Percentiles rank a stretch among this genome's conserved stretches.
These are phyloP conservation scores for Tetracentron sinense DNA, from an alignment of 164 flowering plant genomes.

Conservation along the genomic window DNA sequence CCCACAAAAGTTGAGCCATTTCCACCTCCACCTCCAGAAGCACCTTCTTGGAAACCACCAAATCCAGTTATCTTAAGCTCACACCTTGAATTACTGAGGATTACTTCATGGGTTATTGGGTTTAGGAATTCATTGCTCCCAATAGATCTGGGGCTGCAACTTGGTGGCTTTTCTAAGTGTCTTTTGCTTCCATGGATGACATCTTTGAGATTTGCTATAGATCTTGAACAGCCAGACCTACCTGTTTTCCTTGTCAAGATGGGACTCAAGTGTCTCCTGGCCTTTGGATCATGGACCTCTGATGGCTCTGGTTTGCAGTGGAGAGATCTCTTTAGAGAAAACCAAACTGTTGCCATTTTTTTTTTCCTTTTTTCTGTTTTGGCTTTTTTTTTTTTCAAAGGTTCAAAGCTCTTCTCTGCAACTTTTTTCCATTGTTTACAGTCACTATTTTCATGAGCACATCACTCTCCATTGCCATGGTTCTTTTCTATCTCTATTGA, in stretches of 20 bases:
- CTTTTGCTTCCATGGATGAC: slow-evolving; percentile 90
- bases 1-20: slow-evolving; percentile 62
- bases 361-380: slow-evolving; percentile 7
- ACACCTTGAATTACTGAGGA: slow-evolving; percentile 75
- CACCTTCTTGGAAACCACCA: slow-evolving; percentile 40
- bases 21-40: slow-evolving; percentile 16
- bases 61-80: slow-evolving; percentile 83
- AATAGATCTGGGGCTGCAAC: slow-evolving; percentile 91
- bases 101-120: slow-evolving; percentile 92
- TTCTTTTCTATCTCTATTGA: slow-evolving; percentile 4
- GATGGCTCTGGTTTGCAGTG: slow-evolving; percentile 83
- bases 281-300: slow-evolving; percentile 80
- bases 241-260: slow-evolving; percentile 60
- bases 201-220: slow-evolving; percentile 92
- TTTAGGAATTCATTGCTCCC: slow-evolving; percentile 92
- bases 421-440: slow-evolving; percentile 1
- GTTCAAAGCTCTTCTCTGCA: slow-evolving; percentile 6
- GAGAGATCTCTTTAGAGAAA: slow-evolving; percentile 73
- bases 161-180: slow-evolving; percentile 72
- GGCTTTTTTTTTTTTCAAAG: slow-evolving; percentile 12
- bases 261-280: slow-evolving; percentile 54
- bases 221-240: slow-evolving; percentile 95
- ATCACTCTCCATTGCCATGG: slow-evolving; percentile 11
- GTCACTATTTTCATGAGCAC: slow-evolving; percentile 7
- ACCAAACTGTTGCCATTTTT: slow-evolving; percentile 88